Base-by-base conservation (phyloP, 768 basidiomycete species). In the Kwoniella heveanensis region DNA sequence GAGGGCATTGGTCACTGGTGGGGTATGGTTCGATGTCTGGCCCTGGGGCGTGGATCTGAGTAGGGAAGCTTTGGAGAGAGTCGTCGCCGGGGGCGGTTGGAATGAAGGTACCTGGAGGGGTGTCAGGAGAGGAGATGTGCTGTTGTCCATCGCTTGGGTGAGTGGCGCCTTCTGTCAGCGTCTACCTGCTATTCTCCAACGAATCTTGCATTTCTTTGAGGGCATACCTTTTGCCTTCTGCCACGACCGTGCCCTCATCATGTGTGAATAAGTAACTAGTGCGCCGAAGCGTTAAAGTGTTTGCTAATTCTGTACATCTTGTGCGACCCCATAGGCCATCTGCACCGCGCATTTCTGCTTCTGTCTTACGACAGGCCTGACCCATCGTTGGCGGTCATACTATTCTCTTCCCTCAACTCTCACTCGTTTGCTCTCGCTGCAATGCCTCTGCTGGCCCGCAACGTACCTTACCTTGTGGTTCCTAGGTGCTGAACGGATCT, bases 381-480 rank as follows among this genome's bases (percentile, higher is more conserved):
- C 94, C 25, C 86, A 86, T 29, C 87, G 95, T 51, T 98, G 95
- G 95, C 84, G 88, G 22, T 84, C 90, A 0, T 95, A 96, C 81
- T 98, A 98, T 77, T 85, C 90, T 0, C 88, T 91, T 0, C 82
- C 91, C 26, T 86, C 94, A 3, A 91, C 93, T 1, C 86, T 97
- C 66, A 90, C 96, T 72, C 89, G 95, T 17, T 87, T 97, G 3
- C 84, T 97, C 59, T 94, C 91, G 0, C 83, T 98, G 0, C 95
- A 97, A 77, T 90, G 91, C 19, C 93, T 98, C 63, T 97, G 94
- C 81, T 97, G 93, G 93, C 91, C 92, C 1, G 88, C 91, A 2
- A 96, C 93, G 4, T 90, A 91, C 68, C 80, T 91, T 39, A 94
- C 91, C 1, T 86, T 95, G 30, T 85, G 83, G 57, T 81, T 92